These are phyloP conservation scores for Incumbomyces lentus DNA, from an alignment of 2,329 filamentous ascomycete species.

Conservation along the genomic window DNA sequence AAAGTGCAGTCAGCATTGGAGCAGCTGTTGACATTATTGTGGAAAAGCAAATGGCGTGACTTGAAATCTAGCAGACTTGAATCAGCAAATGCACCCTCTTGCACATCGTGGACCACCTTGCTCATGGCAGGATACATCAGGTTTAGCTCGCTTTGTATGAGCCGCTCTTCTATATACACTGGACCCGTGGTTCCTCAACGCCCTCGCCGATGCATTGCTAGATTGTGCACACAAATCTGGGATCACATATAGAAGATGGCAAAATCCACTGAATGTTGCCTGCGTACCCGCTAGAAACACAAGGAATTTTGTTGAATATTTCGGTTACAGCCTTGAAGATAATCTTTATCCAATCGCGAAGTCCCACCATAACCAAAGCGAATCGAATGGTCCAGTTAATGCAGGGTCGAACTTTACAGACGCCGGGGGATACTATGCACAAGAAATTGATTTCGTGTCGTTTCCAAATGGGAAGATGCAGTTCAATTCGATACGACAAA, in stretches of 20 bases:
- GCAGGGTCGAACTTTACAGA: slow-evolving; percentile 3
- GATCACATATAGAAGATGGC: not conserved
- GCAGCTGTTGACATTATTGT: slow-evolving; percentile 2
- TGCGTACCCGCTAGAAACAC: not conserved
- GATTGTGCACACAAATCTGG: not conserved
- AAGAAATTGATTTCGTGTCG: slow-evolving; percentile 16
- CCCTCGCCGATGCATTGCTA: not conserved
- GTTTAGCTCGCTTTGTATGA: not conserved
- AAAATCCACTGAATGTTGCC: too few relatives aligned
- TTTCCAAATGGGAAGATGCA: slow-evolving; percentile 7
- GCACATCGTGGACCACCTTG: slow-evolving; percentile 9
- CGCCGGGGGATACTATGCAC: slow-evolving; percentile 4
- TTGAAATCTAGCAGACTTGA: slow-evolving; percentile 42
- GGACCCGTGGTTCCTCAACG: not conserved
- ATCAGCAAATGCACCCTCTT: slow-evolving; percentile 26
- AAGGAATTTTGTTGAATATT: not conserved
- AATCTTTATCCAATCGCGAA: not conserved
- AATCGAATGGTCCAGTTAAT: slow-evolving; percentile 2
- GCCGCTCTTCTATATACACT: slow-evolving; percentile 2
- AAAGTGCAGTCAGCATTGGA: slow-evolving; percentile 5
- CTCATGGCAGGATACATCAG: not conserved
- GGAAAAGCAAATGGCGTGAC: not conserved
- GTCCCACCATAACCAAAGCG: not conserved
- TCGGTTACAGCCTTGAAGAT: not conserved
- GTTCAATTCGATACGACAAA: slow-evolving; percentile 33